phyloP scores from a whole-genome alignment of 257 asterid species.

The Primulina huaijiensis region DNA sequence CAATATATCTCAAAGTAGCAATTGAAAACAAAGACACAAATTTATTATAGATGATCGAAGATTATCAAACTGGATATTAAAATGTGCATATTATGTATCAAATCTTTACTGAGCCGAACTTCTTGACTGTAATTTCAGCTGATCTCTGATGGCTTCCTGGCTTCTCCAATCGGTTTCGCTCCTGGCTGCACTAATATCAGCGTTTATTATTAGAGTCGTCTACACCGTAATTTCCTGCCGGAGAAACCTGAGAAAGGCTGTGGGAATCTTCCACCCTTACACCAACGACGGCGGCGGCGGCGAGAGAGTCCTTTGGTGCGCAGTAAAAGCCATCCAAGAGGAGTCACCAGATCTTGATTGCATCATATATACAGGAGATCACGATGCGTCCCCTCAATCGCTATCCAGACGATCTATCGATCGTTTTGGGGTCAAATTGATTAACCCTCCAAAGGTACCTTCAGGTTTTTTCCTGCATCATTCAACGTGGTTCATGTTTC shows the following conservation, averaged over 20 bases:
- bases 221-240: slow-evolving; percentile 30
- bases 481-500: neutral
- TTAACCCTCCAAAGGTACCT: slow-evolving; percentile 55
- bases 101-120: too few relatives aligned
- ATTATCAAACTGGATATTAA: too few relatives aligned
- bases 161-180: slow-evolving; percentile 21
- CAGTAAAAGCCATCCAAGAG: slow-evolving; percentile 90
- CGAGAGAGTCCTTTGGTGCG: slow-evolving; percentile 96
- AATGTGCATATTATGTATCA: too few relatives aligned
- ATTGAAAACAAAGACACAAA: too few relatives aligned
- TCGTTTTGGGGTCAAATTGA: slow-evolving; percentile 83
- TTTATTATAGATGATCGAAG: too few relatives aligned
- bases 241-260: slow-evolving; percentile 46
- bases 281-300: slow-evolving; percentile 99
- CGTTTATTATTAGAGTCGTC: slow-evolving; percentile 26
- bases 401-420: slow-evolving; percentile 69
- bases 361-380: slow-evolving; percentile 80
- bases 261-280: slow-evolving; percentile 85
- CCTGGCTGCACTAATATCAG: slow-evolving; percentile 31
- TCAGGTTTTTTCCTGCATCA: neutral
- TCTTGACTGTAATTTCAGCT: neutral
- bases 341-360: slow-evolving; percentile 73
- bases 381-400: slow-evolving; percentile 67
- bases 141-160: slow-evolving; percentile 32
- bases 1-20: too few relatives aligned